Percentiles rank a stretch among this genome's conserved stretches.
These are phyloP conservation scores for Rhizopus stolonifer DNA, from an alignment of 371 early-diverging fungal species.

Conservation along the genomic window DNA sequence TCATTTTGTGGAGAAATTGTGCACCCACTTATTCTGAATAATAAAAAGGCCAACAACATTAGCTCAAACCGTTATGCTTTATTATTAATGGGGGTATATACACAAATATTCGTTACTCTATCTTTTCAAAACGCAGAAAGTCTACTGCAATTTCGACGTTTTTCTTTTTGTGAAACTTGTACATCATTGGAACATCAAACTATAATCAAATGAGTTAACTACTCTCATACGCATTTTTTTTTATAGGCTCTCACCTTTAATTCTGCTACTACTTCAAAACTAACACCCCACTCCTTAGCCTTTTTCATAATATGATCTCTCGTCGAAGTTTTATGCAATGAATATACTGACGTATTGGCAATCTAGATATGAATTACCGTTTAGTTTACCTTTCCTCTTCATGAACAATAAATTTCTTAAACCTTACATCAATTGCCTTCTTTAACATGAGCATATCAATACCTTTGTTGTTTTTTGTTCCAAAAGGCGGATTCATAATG, in stretches of 20 bases:
- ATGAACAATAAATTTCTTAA: background rate
- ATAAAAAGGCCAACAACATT: too few relatives aligned
- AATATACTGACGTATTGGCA: constrained; percentile 68
- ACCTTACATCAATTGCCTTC: constrained; percentile 64
- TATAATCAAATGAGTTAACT: constrained; percentile 13
- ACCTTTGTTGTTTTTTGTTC: constrained; percentile 75
- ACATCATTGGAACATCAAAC: constrained; percentile 86
- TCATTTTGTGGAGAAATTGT: too few relatives aligned
- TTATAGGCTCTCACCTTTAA: constrained; percentile 47
- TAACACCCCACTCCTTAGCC: constrained; percentile 74
- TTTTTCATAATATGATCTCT: constrained; percentile 77
- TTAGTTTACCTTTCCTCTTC: too few relatives aligned
- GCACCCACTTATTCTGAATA: too few relatives aligned
- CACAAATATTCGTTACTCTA: background rate
- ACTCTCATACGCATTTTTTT: background rate
- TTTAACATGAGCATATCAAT: constrained; percentile 78
- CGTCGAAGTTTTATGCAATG: constrained; percentile 82
- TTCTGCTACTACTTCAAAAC: constrained; percentile 75
- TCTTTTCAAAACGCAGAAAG: constrained; percentile 61
- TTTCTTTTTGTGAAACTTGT: constrained; percentile 82
- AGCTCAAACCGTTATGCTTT: too few relatives aligned
- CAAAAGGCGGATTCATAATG: constrained; percentile 87
- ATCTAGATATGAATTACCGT: too few relatives aligned
- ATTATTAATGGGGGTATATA: background rate
- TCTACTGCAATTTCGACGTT: constrained; percentile 79